Base-by-base conservation (phyloP, 2,329 filamentous ascomycete genomes). In the Graphiopsis chlorocephala region DNA sequence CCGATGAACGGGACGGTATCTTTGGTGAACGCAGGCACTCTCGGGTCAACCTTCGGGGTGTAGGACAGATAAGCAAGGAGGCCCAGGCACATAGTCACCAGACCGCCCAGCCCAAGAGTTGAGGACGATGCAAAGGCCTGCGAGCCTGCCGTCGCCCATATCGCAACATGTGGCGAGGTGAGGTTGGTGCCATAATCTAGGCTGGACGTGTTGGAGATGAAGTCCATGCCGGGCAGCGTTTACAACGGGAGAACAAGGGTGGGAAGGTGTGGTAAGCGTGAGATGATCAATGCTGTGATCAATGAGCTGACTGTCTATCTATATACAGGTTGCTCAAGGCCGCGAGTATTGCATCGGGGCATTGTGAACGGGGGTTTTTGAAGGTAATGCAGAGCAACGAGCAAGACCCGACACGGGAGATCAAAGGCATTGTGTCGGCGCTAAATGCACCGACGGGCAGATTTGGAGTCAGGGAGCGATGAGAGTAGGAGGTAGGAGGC, bases 1-100 rank as follows among this genome's bases (percentile, higher is more conserved):
- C 64, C 64, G 23, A 66, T 64, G 42, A 66, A 60, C 11, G 64
- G 64, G 23, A 35, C 35, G 11, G 64, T 66, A n/a, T 66, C 64
- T 12, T 55, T 57, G 6, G 61, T 64, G 61, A 66, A 66, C 10
- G 53, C 33, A 14, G 64, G 64, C 45, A 20, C 45, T 14, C 45
- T 48, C 1, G 45, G 11, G 14, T 48, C 45, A 20, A 23, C n/a
- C 23, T 48, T 48, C 6, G 45, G 45, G 10, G 45, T 25, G 45
- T 48, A 48, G 20, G 45, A 48, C 20, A 48, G 7, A 25, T 48
- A 48, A 11, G 45, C 45, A 10, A 48, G 20, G 2, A 48, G 20
- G 14, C 45, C n/a, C 7, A 48, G 14, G 20, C 45, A 48, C 20
- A 48, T 3, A 23, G 45, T 48, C 10, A 23, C 5, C 20, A 48